These are phyloP conservation scores for Cladosporium sp. DNA, from an alignment of 2,329 filamentous ascomycete genomes.

Conservation along the genomic window DNA sequence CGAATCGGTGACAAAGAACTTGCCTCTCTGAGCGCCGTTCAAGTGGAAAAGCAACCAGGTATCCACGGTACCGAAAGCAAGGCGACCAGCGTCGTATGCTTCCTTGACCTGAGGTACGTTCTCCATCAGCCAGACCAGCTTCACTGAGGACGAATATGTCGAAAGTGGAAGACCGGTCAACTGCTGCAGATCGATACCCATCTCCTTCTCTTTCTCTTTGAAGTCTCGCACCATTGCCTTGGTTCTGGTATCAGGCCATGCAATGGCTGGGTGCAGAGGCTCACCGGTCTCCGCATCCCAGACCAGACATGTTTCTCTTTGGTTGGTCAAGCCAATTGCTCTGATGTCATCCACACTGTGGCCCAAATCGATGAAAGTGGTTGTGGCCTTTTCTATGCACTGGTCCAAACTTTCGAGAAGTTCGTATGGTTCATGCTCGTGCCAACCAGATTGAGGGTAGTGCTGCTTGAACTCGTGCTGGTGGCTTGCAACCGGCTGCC, in stretches of 20 bases:
- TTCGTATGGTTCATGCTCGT: constrained; percentile 79
- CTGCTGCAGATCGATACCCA: constrained; percentile 56
- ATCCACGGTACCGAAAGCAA: constrained; percentile 85
- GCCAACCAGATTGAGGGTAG: constrained; percentile 87
- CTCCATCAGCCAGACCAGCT: constrained; percentile 76
- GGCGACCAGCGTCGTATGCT: constrained; percentile 71
- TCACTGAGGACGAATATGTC: constrained; percentile 82
- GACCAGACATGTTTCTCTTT: constrained; percentile 82
- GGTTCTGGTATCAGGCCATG: constrained; percentile 84
- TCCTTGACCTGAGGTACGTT: constrained; percentile 67
- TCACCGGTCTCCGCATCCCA: constrained; percentile 80
- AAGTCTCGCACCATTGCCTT: constrained; percentile 73
- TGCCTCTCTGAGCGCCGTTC: constrained; percentile 67
- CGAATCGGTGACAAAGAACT: constrained; percentile 76
- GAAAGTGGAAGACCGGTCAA: constrained; percentile 79
- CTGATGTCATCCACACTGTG: constrained; percentile 67
- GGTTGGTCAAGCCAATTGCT: constrained; percentile 80
- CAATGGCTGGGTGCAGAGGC: constrained; percentile 77
- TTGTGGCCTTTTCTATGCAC: constrained; percentile 74
- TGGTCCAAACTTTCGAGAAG: constrained; percentile 70
- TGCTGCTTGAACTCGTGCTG: constrained; percentile 85
- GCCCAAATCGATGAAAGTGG: constrained; percentile 67
- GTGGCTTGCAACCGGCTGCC: constrained; percentile 76
- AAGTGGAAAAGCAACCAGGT: constrained; percentile 81
- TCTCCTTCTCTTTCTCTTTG: constrained; percentile 52